Evolutionary conservation across 441 rosid species (phyloP).

Genomic region (Syzygium malaccense): DNA sequence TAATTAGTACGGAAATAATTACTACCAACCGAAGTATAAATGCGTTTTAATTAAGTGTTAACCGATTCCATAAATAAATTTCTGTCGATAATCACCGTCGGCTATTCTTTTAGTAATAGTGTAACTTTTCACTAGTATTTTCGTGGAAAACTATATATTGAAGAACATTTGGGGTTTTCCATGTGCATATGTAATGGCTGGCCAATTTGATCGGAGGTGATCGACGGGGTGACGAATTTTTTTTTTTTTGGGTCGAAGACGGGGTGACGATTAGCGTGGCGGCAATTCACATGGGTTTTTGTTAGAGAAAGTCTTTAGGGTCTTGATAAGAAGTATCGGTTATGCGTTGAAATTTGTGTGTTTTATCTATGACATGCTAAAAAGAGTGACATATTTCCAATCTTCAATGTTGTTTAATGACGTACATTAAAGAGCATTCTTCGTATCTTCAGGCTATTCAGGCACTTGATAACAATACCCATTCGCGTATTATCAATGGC

Average conservation of each 20-base stretch:
- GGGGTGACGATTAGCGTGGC: not conserved
- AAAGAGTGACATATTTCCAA: not conserved
- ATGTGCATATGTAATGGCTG: not conserved
- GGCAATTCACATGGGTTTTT: not conserved
- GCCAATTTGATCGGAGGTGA: not conserved
- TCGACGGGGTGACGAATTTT: not conserved
- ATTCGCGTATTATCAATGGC: not conserved
- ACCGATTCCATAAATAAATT: not conserved
- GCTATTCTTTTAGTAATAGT: not conserved
- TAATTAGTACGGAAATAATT: not conserved
- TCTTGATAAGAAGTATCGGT: not conserved
- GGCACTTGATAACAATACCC: accelerated
- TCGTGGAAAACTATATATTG: not conserved
- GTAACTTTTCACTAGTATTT: not conserved
- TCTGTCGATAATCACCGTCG: not conserved
- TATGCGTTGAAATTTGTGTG: accelerated
- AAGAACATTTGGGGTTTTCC: accelerated
- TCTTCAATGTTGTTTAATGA: not conserved
- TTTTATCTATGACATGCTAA: not conserved
- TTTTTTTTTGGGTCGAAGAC: too few species aligned
- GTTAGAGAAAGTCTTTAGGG: not conserved
- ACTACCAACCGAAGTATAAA: not conserved
- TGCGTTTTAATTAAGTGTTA: not conserved
- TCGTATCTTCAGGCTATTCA: too few species aligned
- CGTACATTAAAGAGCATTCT: not conserved